Conservation (phyloP, 1,139 yeast genomes). For the Protomyces arabidopsidicola region DNA sequence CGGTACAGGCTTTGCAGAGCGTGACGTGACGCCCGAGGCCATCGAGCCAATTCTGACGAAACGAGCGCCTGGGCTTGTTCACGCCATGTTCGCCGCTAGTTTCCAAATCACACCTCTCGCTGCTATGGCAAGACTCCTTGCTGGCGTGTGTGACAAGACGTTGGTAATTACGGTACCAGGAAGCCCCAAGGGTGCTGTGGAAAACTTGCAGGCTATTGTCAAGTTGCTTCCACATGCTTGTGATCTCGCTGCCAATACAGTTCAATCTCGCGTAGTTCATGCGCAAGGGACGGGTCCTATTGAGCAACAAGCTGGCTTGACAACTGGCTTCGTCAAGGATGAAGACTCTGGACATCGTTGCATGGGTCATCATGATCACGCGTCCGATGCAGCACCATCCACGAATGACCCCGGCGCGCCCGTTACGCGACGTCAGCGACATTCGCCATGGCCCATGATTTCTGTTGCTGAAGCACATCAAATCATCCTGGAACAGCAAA, state of each 20-base stretch:
- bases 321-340: conserved; percentile 2
- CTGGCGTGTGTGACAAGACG: conserved; percentile 42
- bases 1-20: conserved; percentile 49
- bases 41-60: conserved; percentile 43
- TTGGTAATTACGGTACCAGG: conserved; percentile 50
- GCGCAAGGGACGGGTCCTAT: conserved; percentile 35
- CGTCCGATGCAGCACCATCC: conserved; percentile 32
- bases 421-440: conserved; percentile 44
- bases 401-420: conserved; percentile 41
- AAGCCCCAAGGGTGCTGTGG: conserved; percentile 48
- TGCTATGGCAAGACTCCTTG: conserved; percentile 48
- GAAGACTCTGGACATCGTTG: conserved; percentile 33
- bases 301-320: conserved; percentile 31
- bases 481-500: conserved; percentile 33
- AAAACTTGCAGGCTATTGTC: conserved; percentile 44
- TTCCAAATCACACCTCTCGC: conserved; percentile 46
- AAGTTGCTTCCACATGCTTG: conserved; percentile 46
- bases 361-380: conserved; percentile 32
- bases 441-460: conserved; percentile 49
- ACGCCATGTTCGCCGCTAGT: conserved; percentile 45
- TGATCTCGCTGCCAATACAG: conserved; percentile 38
- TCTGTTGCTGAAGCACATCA: conserved; percentile 44
- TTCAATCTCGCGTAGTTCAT: conserved; percentile 44
- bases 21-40: conserved; percentile 51
- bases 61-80: conserved; percentile 49